Evolutionary conservation across 805 yeast genomes (phyloP).

Genomic region (Maudiozyma pseudohumilis): DNA sequence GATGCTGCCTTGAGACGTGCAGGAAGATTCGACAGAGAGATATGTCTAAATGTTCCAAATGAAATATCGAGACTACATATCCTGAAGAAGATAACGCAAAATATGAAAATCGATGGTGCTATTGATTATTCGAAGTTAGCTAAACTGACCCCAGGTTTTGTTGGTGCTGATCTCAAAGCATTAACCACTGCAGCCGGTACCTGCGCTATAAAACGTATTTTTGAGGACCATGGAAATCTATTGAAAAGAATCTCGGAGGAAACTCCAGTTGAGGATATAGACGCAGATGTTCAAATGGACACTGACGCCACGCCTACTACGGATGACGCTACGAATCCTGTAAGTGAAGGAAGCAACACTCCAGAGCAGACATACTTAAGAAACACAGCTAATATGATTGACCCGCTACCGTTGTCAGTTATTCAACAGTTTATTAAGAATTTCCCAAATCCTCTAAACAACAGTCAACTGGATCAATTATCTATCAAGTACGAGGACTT

Average conservation of each 20-base stretch:
- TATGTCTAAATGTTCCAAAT: conserved; percentile 88
- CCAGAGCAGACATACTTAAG: conserved; percentile 11
- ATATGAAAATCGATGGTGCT: conserved; percentile 55
- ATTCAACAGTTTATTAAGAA: conserved; percentile 61
- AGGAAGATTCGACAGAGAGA: conserved; percentile 93
- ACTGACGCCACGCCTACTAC: conserved; percentile 1
- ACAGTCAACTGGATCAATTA: conserved; percentile 65
- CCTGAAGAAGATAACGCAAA: conserved; percentile 59
- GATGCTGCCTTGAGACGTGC: conserved; percentile 94
- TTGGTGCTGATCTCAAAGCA: conserved; percentile 94
- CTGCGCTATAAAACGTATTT: conserved; percentile 85
- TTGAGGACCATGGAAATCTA: conserved; percentile 37
- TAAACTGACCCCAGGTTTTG: conserved; percentile 92
- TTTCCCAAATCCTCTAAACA: conserved; percentile 73
- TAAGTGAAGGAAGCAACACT: conserved; percentile 4
- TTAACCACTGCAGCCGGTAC: conserved; percentile 92
- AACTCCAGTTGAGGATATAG: conserved; percentile 11
- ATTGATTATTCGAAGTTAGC: conserved; percentile 70
- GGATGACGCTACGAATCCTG: conserved; percentile 5
- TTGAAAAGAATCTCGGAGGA: background rate
- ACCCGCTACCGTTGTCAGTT: conserved; percentile 41
- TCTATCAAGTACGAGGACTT: conserved; percentile 75
- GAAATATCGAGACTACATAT: conserved; percentile 73
- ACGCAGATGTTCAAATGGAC: conserved; percentile 6
- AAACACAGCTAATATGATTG: conserved; percentile 28